phyloP scores from a whole-genome alignment of 306 rosid genomes.

The Cucurbita moschata region DNA sequence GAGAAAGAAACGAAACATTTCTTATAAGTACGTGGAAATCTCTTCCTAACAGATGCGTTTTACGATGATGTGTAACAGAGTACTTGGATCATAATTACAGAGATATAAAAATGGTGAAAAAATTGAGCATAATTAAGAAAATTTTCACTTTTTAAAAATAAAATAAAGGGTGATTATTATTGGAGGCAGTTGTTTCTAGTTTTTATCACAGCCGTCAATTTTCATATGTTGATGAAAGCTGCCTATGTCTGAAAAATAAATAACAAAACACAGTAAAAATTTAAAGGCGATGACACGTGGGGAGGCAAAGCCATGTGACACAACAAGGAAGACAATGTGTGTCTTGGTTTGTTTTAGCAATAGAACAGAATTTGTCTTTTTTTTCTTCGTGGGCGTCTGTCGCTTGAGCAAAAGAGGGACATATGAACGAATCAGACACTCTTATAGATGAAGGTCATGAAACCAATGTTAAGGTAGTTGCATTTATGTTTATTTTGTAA shows the following conservation, averaged over 20 bases:
- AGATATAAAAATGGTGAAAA: no score
- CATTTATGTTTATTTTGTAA: neutral
- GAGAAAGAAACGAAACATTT: no score
- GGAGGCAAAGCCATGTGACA: neutral
- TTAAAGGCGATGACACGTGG: neutral
- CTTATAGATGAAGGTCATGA: no score
- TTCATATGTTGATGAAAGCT: neutral
- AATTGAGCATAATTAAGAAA: neutral
- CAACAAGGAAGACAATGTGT: neutral
- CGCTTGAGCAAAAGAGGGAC: no score
- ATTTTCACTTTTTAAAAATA: neutral
- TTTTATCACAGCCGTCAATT: neutral
- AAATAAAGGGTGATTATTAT: neutral
- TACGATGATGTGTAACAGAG: no score
- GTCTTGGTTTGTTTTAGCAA: neutral
- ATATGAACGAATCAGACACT: no score
- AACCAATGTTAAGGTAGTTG: neutral
- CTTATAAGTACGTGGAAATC: neutral
- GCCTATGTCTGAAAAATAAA: neutral
- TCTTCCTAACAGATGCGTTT: fast-evolving
- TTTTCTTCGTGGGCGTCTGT: neutral
- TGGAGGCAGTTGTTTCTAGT: neutral
- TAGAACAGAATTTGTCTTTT: neutral
- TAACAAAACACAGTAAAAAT: neutral
- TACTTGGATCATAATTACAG: neutral